Percentiles rank a stretch among this genome's conserved stretches.
Conservation (phyloP, 2,329 filamentous ascomycete species). For the Gyromitra esculenta region DNA sequence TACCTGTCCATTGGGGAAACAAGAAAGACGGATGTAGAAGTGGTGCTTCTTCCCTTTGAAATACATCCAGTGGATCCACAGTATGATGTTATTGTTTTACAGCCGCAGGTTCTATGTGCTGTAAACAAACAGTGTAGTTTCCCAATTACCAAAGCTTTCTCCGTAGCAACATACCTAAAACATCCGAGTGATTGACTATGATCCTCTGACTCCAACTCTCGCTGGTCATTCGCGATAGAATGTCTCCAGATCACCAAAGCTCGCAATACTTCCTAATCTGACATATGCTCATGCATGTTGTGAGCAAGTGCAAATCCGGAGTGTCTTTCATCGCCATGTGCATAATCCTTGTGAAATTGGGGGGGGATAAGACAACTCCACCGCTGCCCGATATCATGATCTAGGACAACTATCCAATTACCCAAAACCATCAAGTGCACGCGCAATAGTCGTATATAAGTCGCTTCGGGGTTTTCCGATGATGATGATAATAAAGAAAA, state of each 20-base stretch:
- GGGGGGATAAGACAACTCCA: no score
- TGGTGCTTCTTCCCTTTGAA: background rate
- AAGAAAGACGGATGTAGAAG: background rate
- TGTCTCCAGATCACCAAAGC: background rate
- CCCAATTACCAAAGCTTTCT: no score
- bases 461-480: constrained; percentile 7
- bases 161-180: background rate
- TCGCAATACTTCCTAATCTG: background rate
- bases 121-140: background rate
- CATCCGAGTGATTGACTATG: constrained; percentile 22
- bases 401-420: background rate
- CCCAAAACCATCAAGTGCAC: background rate
- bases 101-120: background rate
- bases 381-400: background rate
- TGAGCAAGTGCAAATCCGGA: background rate
- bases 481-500: background rate
- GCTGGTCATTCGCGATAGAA: background rate
- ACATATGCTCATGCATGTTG: background rate
- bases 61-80: background rate
- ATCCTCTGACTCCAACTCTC: background rate
- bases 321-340: background rate
- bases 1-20: background rate
- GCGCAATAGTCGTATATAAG: background rate
- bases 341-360: background rate
- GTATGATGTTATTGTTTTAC: background rate